Base-by-base conservation (phyloP, 2,329 filamentous ascomycete species). In the Phoma sp. region DNA sequence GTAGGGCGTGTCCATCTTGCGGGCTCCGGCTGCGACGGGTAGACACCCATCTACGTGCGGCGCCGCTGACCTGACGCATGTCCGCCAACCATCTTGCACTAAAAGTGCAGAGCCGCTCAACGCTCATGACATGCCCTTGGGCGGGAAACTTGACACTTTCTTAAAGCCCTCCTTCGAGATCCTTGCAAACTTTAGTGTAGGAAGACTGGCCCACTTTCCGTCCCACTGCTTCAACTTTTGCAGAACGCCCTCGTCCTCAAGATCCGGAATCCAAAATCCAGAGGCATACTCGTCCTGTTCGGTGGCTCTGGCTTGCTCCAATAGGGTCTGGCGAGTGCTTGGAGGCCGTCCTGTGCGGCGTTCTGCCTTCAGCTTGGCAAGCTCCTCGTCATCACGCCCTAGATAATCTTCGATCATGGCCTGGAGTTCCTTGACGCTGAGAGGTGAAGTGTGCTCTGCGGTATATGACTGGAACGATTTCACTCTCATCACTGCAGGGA, bases 261-360 rank as follows among this genome's bases (percentile, higher is more conserved):
- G 78, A 71, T 97, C 90, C 0, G 94, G 93, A 36, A 96, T 75
- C 91, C 90, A 89, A 70, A 96, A 96, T 0, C 95, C 95, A 48
- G 87, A 86, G 60, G 88, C 84, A 63, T 90, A 91, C 78, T 99
- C 95, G 64, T 89, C 89, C 69, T 88, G 82, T 61, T 97, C 89
- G 1, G 78, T 79, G 13, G 84, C 82, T 50, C 90, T 87, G 61
- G 87, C 88, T 67, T 91, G 82, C 73, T 86, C 88, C 35, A 98
- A 79, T 19, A 91, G 78, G 63, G 93, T 90, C 74, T 97, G 92
- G 57, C 85, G 88, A 21, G 87, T 86, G 69, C 83, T 90, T 17
- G 92, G 82, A 8, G 94, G 92, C 47, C 94, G 84, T 15, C 94
- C 94, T 22, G 92, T 82, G 39, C 94, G 86, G 9, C 91, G 86